Evolutionary conservation across 106 monocot species (phyloP).

Genomic region (Acorus gramineus): DNA sequence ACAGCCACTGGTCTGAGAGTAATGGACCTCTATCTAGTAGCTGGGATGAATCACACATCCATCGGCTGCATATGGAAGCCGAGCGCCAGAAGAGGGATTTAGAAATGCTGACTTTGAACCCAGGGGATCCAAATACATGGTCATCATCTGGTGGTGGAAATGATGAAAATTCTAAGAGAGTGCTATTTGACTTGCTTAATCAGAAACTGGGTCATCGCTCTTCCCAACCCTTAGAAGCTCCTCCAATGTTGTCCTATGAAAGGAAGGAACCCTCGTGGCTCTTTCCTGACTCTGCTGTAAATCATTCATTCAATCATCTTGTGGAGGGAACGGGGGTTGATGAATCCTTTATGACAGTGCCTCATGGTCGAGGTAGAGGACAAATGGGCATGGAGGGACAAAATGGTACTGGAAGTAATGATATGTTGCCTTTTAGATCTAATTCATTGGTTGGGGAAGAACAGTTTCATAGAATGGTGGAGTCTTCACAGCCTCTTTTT

Average conservation of each 20-base stretch:
- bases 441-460: not conserved
- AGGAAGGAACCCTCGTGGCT: conserved; percentile 40
- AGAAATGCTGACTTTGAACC: conserved; percentile 7
- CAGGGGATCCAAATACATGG: conserved; percentile 28
- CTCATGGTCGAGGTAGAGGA: conserved; percentile 17
- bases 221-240: conserved; percentile 23
- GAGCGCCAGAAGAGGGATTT: conserved; percentile 34
- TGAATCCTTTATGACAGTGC: conserved; percentile 19
- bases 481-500: conserved; percentile 8
- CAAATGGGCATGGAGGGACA: conserved; percentile 20
- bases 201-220: conserved; percentile 33
- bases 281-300: conserved; percentile 24
- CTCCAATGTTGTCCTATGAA: conserved; percentile 33
- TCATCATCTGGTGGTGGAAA: conserved; percentile 13
- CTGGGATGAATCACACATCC: conserved; percentile 34
- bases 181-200: conserved; percentile 32
- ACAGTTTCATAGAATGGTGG: conserved; percentile 14
- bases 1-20: conserved; percentile 21
- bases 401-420: conserved; percentile 20
- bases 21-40: conserved; percentile 23
- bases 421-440: conserved; percentile 9
- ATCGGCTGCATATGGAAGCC: conserved; percentile 32
- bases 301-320: conserved; percentile 24
- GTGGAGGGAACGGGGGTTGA: conserved; percentile 16
- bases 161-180: conserved; percentile 26